phyloP scores from a whole-genome alignment of 257 asterid species.

The Capsicum pubescens region DNA sequence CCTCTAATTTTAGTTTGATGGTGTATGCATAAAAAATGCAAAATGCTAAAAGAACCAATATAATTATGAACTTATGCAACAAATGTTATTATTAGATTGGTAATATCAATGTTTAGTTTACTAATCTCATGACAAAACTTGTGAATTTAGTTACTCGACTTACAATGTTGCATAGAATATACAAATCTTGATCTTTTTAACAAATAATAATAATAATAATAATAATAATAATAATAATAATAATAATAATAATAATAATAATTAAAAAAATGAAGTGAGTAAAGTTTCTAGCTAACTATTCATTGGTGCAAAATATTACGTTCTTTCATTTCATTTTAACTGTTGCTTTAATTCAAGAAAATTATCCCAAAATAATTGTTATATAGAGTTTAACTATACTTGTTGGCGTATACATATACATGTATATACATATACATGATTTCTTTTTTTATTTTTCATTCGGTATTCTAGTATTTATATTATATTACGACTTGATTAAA shows the following conservation, averaged over 20 bases:
- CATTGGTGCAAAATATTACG: neutral
- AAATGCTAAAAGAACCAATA: no score
- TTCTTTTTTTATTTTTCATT: no score
- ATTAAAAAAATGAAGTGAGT: neutral
- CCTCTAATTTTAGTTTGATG: no score
- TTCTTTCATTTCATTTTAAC: neutral
- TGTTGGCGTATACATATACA: no score
- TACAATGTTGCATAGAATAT: neutral
- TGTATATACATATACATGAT: no score
- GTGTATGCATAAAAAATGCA: neutral
- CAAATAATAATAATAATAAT: neutral
- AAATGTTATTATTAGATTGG: neutral
- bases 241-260: neutral
- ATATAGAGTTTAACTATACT: no score
- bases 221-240: neutral
- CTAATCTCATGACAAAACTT: slow-evolving; percentile 20
- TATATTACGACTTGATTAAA: no score
- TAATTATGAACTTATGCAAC: neutral
- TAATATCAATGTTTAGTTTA: slow-evolving; percentile 6
- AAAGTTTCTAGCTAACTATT: neutral
- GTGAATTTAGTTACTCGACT: slow-evolving; percentile 4
- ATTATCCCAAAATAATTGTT: no score
- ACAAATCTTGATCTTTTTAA: neutral
- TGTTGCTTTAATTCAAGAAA: neutral
- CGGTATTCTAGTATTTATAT: no score